Conservation (phyloP, 2,329 filamentous ascomycete genomes). For the Achaetomium macrosporum region DNA sequence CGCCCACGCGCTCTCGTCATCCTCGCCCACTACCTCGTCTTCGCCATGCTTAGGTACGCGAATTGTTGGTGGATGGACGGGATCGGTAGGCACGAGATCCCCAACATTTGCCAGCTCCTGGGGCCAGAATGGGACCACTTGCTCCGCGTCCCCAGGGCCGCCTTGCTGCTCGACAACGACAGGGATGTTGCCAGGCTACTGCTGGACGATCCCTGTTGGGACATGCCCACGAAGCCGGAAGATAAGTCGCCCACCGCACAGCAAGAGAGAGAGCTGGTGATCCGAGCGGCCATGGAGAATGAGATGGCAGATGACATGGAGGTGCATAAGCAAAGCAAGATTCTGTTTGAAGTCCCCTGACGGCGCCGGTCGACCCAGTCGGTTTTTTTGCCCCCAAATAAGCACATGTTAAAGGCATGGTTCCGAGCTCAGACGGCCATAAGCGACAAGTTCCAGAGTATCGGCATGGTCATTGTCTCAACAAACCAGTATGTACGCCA, state of each 20-base stretch:
- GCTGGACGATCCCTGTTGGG: conserved; percentile 41
- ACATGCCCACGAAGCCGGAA: conserved; percentile 23
- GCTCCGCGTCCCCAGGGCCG: conserved; percentile 38
- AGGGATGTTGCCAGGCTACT: conserved; percentile 37
- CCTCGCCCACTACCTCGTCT: conserved; percentile 47
- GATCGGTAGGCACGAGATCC: conserved; percentile 42
- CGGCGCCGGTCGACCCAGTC: too few relatives aligned
- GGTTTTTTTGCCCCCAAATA: background rate
- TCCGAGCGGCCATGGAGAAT: background rate
- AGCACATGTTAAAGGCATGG: background rate
- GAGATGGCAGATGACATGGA: background rate
- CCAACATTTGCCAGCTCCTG: conserved; percentile 37
- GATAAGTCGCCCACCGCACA: conserved; percentile 22
- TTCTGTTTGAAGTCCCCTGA: background rate
- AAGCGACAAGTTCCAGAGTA: too few relatives aligned
- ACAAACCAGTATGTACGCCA: too few relatives aligned
- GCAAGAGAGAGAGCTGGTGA: background rate
- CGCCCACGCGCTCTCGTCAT: conserved; percentile 46
- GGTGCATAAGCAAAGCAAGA: background rate
- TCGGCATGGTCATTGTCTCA: too few relatives aligned
- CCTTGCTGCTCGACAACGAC: conserved; percentile 30
- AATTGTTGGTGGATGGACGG: conserved; percentile 46
- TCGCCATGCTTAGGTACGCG: conserved; percentile 38
- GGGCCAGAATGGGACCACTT: conserved; percentile 37
- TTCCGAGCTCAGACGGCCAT: too few relatives aligned